A percentile compares a stretch with the other conserved stretches of the same genome.
phyloP scores from a whole-genome alignment of 1,139 yeast species.

The Nakaseomyces glabratus region DNA sequence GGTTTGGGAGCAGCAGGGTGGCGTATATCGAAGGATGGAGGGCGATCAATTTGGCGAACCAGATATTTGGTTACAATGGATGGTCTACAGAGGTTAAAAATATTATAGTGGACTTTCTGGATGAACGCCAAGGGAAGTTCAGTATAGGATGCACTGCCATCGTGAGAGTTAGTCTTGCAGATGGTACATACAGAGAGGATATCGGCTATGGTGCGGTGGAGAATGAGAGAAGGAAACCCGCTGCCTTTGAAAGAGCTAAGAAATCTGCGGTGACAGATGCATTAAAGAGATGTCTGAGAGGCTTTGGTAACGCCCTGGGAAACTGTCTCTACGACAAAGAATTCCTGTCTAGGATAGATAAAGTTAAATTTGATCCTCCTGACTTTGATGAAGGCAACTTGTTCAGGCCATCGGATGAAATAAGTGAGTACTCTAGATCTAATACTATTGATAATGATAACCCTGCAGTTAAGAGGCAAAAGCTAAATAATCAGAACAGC shows the following conservation, averaged over 20 bases:
- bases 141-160: slow-evolving; percentile 62
- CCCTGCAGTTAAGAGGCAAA: slow-evolving; percentile 1
- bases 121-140: slow-evolving; percentile 45
- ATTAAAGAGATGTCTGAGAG: slow-evolving; percentile 62
- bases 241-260: slow-evolving; percentile 73
- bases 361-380: slow-evolving; percentile 41
- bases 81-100: slow-evolving; percentile 66
- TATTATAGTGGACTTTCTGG: slow-evolving; percentile 63
- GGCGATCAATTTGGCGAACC: slow-evolving; percentile 68
- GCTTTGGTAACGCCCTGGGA: slow-evolving; percentile 74
- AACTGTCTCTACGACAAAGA: slow-evolving; percentile 70
- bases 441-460: slow-evolving; percentile 17
- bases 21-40: slow-evolving; percentile 78
- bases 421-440: slow-evolving; percentile 27
- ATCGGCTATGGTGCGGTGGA: slow-evolving; percentile 75
- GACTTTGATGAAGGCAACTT: slow-evolving; percentile 44
- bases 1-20: slow-evolving; percentile 61
- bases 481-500: too few relatives aligned
- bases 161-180: slow-evolving; percentile 60
- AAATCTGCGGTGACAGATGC: slow-evolving; percentile 82
- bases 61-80: slow-evolving; percentile 72
- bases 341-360: slow-evolving; percentile 43
- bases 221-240: slow-evolving; percentile 58
- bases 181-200: slow-evolving; percentile 74
- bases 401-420: slow-evolving; percentile 34